Evolutionary conservation across 331 rosid species (phyloP).

Genomic region (Acacia pycnantha): DNA sequence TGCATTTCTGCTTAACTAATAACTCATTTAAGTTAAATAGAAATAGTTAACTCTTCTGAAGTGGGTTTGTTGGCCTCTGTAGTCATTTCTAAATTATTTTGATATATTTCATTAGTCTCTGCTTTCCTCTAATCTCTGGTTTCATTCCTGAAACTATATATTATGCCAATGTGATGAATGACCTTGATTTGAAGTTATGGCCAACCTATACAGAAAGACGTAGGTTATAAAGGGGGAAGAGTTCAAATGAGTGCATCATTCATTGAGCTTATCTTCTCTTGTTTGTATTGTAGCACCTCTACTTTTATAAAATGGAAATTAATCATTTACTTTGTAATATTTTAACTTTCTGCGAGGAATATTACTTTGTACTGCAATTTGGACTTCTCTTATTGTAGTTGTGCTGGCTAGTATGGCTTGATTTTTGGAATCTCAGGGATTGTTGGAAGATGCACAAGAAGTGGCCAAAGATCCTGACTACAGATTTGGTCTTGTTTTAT

Average conservation of each 20-base stretch:
- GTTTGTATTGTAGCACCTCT: neutral
- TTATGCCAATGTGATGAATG: neutral
- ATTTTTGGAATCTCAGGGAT: constrained; percentile 68
- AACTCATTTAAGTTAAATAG: neutral
- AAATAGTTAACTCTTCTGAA: neutral
- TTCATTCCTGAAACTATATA: neutral
- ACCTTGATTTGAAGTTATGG: neutral
- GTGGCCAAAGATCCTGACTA: constrained; percentile 35
- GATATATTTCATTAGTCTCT: neutral
- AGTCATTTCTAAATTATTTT: neutral
- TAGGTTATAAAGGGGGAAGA: neutral
- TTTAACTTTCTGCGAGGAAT: neutral
- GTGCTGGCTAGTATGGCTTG: constrained; percentile 51
- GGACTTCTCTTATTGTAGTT: neutral
- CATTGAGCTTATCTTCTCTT: neutral
- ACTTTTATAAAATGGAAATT: neutral
- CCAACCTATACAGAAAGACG: neutral
- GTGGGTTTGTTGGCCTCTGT: neutral
- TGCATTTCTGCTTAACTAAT: neutral
- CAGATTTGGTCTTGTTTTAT: constrained; percentile 8
- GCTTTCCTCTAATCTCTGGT: neutral
- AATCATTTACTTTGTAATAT: neutral
- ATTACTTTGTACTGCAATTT: neutral
- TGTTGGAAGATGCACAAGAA: constrained; percentile 71
- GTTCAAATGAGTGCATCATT: neutral